Evolutionary conservation across 495 filamentous ascomycete species (phyloP), one percentile per base, ranked within the genome.

Genomic region (Schizothecium vesticola): DNA sequence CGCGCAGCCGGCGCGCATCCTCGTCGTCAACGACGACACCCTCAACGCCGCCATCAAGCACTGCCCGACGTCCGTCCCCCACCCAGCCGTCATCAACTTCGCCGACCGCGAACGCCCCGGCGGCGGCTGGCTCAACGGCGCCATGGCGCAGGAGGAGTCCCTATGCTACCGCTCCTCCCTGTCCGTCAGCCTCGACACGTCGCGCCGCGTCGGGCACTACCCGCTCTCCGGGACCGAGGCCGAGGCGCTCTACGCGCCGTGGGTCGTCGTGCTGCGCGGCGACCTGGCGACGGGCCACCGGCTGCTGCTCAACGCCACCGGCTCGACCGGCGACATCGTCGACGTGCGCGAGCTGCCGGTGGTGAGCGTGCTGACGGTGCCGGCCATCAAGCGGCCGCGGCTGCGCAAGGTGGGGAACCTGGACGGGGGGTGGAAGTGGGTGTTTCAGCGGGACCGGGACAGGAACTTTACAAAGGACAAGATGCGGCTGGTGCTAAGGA

Each of bases 401-500:
- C 26, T 64, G 19, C 21, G 33, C 21, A 36, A 64, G 33, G 26
- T 23, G n/a, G 21, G 33, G 1, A 55, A 25, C 9, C 16, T 51
- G 1, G 43, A 51, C 43, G 29, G 21, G 22, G 13, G 61, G 33
- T 26, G 33, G 29, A 72, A 63, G 25, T 51, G 56, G 12, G 76
- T 72, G 24, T 85, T 80, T 67, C 63, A 58, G 22, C 36, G 72
- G 43, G 13, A 69, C 1, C 33, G 43, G 0, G 80, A 86, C 58
- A 73, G 81, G 21, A 71, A 80, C 1, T 23, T 80, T 5, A 89
- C 82, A 76, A 81, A 84, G 68, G 73, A 80, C 8, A 90, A 90
- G 70, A 90, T 91, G 76, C 78, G 86, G 26, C 61, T 85, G 29
- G 77, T 81, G 29, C 77, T 90, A 36, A 81, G 87, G 3, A 75